Evolutionary conservation across 768 basidiomycete genomes (phyloP).

Genomic region (Boletus sensibilis): DNA sequence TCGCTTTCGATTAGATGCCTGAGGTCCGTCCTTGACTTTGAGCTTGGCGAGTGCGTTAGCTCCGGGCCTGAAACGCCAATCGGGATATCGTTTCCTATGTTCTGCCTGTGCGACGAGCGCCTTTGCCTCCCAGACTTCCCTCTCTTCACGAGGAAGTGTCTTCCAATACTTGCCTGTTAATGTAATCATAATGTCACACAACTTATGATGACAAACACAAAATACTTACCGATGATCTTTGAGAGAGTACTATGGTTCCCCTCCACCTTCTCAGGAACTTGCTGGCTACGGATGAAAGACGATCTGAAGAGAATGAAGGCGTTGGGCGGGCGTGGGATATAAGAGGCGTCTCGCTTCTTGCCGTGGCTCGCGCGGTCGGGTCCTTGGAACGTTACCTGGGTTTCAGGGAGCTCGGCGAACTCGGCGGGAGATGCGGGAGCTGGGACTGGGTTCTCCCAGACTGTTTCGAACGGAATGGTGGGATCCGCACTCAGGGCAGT

Average conservation of each 20-base stretch:
- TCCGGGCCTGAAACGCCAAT: conserved; percentile 81
- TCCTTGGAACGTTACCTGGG: conserved; percentile 26
- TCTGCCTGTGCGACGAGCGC: conserved; percentile 69
- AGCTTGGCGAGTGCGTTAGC: conserved; percentile 41
- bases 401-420: conserved; percentile 15
- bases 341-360: conserved; percentile 65
- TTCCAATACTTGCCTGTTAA: conserved; percentile 70
- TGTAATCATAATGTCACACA: neutral
- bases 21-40: conserved; percentile 42
- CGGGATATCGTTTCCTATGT: conserved; percentile 71
- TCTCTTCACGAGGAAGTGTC: conserved; percentile 62
- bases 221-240: conserved; percentile 67
- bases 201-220: neutral
- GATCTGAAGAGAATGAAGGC: conserved; percentile 86
- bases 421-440: conserved; percentile 20
- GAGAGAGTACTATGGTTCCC: conserved; percentile 78
- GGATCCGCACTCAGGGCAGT: conserved; percentile 43
- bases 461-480: conserved; percentile 33
- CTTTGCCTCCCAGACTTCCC: conserved; percentile 74
- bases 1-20: conserved; percentile 29
- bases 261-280: conserved; percentile 73
- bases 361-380: conserved; percentile 48
- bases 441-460: conserved; percentile 29
- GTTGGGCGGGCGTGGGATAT: conserved; percentile 83
- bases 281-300: conserved; percentile 70